A percentile compares a stretch with the other conserved stretches of the same genome.
phyloP scores from a whole-genome alignment of 164 flowering plant genomes.

The Umbellularia californica region DNA sequence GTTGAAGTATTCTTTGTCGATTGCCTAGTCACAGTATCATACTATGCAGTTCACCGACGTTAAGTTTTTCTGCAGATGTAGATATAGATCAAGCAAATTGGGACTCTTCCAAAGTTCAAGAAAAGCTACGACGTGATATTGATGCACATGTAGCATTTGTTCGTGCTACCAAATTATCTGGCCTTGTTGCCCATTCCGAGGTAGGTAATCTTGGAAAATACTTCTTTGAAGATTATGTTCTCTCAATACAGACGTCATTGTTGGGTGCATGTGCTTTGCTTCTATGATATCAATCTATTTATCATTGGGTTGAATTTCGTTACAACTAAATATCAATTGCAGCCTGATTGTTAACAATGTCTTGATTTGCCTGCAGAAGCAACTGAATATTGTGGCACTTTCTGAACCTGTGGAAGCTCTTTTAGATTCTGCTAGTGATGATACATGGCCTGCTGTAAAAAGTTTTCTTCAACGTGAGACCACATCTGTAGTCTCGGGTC shows the following conservation, averaged over 20 bases:
- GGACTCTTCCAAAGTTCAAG: constrained; percentile 76
- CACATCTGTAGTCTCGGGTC: constrained; percentile 61
- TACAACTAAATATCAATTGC: background rate
- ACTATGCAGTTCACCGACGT: background rate
- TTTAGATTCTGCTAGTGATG: constrained; percentile 72
- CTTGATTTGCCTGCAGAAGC: constrained; percentile 38
- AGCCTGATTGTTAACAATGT: background rate
- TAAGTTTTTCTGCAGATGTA: constrained; percentile 43
- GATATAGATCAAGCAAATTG: constrained; percentile 62
- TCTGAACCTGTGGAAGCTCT: constrained; percentile 88
- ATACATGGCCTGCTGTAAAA: constrained; percentile 92
- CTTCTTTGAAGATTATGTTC: background rate
- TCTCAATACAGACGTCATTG: background rate
- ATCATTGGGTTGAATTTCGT: background rate
- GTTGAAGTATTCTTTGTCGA: no score
- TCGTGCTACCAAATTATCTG: constrained; percentile 80
- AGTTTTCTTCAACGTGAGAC: constrained; percentile 75
- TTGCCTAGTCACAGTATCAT: no score
- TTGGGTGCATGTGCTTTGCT: background rate
- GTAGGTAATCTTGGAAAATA: constrained; percentile 21
- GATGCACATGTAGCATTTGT: constrained; percentile 89
- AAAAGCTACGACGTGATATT: constrained; percentile 80
- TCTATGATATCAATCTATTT: background rate
- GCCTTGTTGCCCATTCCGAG: constrained; percentile 65
- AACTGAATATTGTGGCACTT: constrained; percentile 70